phyloP scores from a whole-genome alignment of 352 stramenopile species.

The Aphanomyces invadans region DNA sequence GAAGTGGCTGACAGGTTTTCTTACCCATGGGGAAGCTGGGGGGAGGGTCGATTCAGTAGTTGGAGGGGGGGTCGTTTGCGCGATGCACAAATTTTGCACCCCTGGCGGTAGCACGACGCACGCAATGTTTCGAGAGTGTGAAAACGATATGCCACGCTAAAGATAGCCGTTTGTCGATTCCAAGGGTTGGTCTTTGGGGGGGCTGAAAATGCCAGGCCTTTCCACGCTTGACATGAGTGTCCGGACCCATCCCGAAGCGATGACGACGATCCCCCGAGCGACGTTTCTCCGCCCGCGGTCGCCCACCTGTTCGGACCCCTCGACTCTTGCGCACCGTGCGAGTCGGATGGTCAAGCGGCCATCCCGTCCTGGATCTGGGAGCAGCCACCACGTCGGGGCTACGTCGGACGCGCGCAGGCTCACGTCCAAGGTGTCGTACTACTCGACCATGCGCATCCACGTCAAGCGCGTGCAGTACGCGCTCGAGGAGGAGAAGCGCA shows the following conservation, averaged over 20 bases:
- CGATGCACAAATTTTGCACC: not conserved
- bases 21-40: no score
- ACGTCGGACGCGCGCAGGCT: not conserved
- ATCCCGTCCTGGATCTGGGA: not conserved
- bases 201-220: not conserved
- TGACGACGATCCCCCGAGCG: not conserved
- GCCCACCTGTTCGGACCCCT: not conserved
- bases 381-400: not conserved
- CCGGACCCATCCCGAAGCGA: not conserved
- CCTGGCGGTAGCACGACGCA: not conserved
- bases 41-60: no score
- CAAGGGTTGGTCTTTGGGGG: not conserved
- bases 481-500: constrained; percentile 71
- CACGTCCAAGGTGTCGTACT: constrained; percentile 38
- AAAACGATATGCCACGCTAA: not conserved
- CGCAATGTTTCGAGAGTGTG: no score
- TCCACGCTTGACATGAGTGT: not conserved
- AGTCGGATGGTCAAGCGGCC: not conserved
- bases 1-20: no score
- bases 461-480: constrained; percentile 76
- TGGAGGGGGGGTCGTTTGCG: not conserved
- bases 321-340: not conserved
- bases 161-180: not conserved
- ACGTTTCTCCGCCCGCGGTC: not conserved
- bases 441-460: constrained; percentile 73